phyloP scores from a whole-genome alignment of 305 asterid species.

The Solanum hybrid region DNA sequence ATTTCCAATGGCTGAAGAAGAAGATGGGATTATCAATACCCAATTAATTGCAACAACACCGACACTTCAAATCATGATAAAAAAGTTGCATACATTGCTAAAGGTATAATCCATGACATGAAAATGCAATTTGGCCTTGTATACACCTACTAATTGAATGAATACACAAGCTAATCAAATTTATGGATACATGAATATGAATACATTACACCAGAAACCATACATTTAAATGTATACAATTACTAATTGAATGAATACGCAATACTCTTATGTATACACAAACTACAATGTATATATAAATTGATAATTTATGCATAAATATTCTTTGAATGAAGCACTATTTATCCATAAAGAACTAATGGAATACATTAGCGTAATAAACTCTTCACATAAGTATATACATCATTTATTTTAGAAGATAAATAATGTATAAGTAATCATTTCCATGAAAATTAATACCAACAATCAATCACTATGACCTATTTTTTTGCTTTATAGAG shows the following conservation, averaged over 20 bases:
- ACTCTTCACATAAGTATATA: neutral
- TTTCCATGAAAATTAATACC: neutral
- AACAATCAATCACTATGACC: neutral
- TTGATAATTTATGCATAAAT: neutral
- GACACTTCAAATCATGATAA: neutral
- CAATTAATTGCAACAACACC: neutral
- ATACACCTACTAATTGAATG: too few species aligned
- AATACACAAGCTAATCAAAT: too few species aligned
- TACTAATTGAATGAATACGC: neutral
- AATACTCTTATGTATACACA: neutral
- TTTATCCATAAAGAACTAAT: neutral
- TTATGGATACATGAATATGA: neutral
- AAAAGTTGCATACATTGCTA: neutral
- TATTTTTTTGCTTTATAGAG: neutral
- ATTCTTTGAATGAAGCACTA: neutral
- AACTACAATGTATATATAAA: neutral
- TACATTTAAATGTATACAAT: neutral
- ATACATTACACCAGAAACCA: neutral
- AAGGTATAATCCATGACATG: neutral
- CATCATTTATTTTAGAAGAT: neutral
- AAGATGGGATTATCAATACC: neutral
- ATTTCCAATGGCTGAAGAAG: neutral
- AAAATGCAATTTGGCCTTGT: neutral
- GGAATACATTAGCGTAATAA: neutral
- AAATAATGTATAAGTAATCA: neutral